A percentile compares a stretch with the other conserved stretches of the same genome.
Conservation (phyloP, 768 basidiomycete species). For the Russula sp. region DNA sequence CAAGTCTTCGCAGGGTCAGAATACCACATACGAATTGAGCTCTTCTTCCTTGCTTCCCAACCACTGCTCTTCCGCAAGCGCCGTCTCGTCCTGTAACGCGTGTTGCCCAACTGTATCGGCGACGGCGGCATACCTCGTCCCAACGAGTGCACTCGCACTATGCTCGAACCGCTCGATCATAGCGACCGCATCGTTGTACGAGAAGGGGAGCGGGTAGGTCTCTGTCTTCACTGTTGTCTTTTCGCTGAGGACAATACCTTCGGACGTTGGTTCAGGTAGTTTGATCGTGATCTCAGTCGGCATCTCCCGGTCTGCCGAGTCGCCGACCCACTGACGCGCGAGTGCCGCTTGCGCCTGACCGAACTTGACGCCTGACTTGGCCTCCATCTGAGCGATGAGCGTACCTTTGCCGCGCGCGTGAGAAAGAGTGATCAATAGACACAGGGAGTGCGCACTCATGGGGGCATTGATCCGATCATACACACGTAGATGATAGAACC, state of each 20-base stretch:
- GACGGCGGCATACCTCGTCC: conserved; percentile 58
- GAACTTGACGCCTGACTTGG: conserved; percentile 71
- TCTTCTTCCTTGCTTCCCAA: conserved; percentile 80
- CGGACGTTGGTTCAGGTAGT: conserved; percentile 44
- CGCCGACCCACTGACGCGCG: conserved; percentile 66
- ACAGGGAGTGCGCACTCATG: conserved; percentile 36
- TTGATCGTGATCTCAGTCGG: conserved; percentile 55
- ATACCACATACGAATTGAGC: conserved; percentile 56
- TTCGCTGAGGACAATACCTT: conserved; percentile 46
- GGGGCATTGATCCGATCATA: conserved; percentile 91
- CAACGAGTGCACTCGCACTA: conserved; percentile 41
- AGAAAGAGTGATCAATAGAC: neutral
- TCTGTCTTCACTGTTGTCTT: conserved; percentile 51
- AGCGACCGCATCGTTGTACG: conserved; percentile 60
- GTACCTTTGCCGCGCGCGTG: conserved; percentile 28
- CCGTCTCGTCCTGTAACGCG: conserved; percentile 55
- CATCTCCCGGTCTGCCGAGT: conserved; percentile 30
- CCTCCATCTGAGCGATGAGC: conserved; percentile 65
- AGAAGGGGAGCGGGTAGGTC: conserved; percentile 61
- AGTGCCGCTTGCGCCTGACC: conserved; percentile 84
- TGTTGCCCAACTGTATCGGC: conserved; percentile 80
- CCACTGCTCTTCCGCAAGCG: conserved; percentile 76
- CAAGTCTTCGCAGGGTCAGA: neutral
- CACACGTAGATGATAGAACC: conserved; percentile 86
- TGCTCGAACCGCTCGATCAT: conserved; percentile 66